Percentiles rank a stretch among this genome's conserved stretches.
phyloP scores from a whole-genome alignment of 2,329 filamentous ascomycete genomes.

The Metarhizium humberi region DNA sequence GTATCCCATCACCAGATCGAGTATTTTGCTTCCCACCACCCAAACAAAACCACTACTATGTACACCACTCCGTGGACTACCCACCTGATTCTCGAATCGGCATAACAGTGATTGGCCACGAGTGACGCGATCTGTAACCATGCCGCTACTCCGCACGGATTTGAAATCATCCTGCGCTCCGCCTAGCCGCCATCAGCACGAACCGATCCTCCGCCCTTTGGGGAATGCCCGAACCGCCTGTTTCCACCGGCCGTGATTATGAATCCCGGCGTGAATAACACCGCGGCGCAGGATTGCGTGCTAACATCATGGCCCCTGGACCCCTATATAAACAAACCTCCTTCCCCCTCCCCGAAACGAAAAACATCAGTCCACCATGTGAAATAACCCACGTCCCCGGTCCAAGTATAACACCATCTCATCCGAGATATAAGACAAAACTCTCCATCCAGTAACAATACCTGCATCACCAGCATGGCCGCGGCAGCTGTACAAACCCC shows the following conservation, averaged over 20 bases:
- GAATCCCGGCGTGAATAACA: neutral
- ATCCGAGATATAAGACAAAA: no score
- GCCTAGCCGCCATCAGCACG: neutral
- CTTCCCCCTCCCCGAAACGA: neutral
- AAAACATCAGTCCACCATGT: no score
- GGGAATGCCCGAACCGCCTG: no score
- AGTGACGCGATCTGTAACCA: slow-evolving; percentile 15
- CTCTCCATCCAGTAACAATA: neutral
- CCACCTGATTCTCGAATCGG: neutral
- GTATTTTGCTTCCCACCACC: no score
- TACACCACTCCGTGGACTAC: neutral
- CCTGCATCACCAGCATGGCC: slow-evolving; percentile 11
- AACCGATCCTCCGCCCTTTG: no score
- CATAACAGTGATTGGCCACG: slow-evolving; percentile 2
- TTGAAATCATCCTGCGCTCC: neutral
- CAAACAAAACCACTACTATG: no score
- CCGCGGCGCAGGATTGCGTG: neutral
- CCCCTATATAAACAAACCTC: neutral
- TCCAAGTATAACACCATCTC: no score
- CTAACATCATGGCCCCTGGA: neutral
- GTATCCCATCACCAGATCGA: no score
- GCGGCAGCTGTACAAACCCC: slow-evolving; percentile 13
- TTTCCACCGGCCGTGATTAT: neutral
- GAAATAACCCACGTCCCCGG: no score
- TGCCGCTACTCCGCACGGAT: neutral